Base-by-base conservation (phyloP, 1,139 yeast species). In the Sugiyamaella japonica region DNA sequence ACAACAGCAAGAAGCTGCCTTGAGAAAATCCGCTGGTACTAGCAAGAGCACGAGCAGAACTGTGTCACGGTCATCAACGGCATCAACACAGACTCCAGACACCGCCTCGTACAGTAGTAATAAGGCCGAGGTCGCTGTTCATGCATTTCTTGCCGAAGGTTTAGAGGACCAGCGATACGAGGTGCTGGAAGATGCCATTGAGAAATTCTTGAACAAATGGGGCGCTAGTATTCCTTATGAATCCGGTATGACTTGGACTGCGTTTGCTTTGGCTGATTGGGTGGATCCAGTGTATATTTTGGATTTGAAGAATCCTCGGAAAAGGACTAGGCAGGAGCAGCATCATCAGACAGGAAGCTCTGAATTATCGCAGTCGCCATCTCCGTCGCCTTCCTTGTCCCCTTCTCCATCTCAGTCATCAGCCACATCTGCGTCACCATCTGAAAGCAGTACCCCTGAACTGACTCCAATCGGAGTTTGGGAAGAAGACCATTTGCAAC, bases 191-290 rank as follows among this genome's bases (percentile, higher is more conserved):
- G 74, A 75, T 38, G 78, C 96, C 1, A 79, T 90, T 15, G 68
- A 77, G 50, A 79, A 78, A 57, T 91, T 90, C 66, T 72, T 86
- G 48, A 71, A 72, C 20, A 88, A 88, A 72, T 90, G 96, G 96
- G 90, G 95, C 8, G 76, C 78, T 42, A 77, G 85, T 57, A 80
- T 88, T 56, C 85, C 85, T 59, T 91, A 90, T 68, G 95, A 89
- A 69, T 79, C 85, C 50, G 90, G 95, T 0, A 76, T 89, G 65
- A 78, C 93, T 1, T 90, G 97, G 96, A 81, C 88, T 20, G 97
- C 96, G 0, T 73, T 89, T 45, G 90, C 90, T 8, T 73, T 91
- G 52, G 95, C 96, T 1, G 96, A 89, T 69, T 89, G 96, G 96
- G 79, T 86, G 37, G 95, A 96, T 7, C 88, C 89, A 1, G 63